Percentiles rank a stretch among this genome's conserved stretches.
Conservation (phyloP, 1,284 basidiomycete species). For the Salmacisia buchloeana region DNA sequence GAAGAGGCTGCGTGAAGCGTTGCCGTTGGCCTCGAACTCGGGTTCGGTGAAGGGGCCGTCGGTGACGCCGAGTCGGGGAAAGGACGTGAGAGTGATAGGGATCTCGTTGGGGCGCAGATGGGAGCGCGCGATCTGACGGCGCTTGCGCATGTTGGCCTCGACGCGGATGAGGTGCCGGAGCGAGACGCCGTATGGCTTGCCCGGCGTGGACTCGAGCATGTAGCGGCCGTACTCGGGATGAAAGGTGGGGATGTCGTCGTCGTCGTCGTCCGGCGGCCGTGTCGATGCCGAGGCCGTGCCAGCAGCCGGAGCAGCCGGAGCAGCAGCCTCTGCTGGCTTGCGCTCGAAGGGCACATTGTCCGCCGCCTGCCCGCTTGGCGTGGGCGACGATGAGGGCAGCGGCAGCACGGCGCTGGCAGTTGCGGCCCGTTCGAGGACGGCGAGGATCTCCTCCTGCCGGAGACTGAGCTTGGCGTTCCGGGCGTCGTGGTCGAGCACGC, state of each 20-base stretch:
- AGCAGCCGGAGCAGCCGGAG: neutral
- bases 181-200: conserved; percentile 82
- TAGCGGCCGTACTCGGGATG: conserved; percentile 98
- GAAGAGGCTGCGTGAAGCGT: conserved; percentile 84
- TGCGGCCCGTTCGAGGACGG: conserved; percentile 59
- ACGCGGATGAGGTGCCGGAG: conserved; percentile 80
- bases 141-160: conserved; percentile 82
- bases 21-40: conserved; percentile 68
- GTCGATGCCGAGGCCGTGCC: neutral
- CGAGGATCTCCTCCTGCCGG: conserved; percentile 86
- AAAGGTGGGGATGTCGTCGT: conserved; percentile 67
- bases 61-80: conserved; percentile 80
- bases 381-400: conserved; percentile 4
- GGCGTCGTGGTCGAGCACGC: conserved; percentile 71
- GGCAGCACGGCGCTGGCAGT: conserved; percentile 16
- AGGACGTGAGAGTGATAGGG: conserved; percentile 90
- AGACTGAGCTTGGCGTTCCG: conserved; percentile 83
- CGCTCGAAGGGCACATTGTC: conserved; percentile 14
- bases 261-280: conserved; percentile 5
- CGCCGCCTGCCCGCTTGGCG: conserved; percentile 6
- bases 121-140: conserved; percentile 75
- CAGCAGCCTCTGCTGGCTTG: conserved; percentile 7
- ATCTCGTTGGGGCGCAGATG: conserved; percentile 80
- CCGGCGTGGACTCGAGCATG: conserved; percentile 98
- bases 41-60: conserved; percentile 82